These are phyloP conservation scores for Salisapilia sapeloensis DNA, from an alignment of 352 stramenopile genomes.

Conservation along the genomic window DNA sequence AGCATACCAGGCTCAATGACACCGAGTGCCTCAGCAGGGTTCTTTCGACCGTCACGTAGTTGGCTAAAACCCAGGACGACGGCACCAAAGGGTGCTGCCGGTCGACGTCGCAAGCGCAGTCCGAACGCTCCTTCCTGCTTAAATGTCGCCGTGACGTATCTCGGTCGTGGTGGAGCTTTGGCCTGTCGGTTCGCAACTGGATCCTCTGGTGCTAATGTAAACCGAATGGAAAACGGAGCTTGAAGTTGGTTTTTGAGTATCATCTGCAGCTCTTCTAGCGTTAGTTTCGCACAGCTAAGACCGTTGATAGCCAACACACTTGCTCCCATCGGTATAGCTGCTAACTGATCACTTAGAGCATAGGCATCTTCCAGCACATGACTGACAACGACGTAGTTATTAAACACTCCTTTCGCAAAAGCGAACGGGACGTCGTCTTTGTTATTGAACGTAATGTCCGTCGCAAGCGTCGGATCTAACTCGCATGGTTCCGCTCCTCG, in stretches of 20 bases:
- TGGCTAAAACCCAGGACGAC: conserved; percentile 64
- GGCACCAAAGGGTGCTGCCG: conserved; percentile 37
- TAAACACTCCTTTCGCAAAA: conserved; percentile 51
- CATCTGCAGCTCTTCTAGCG: conserved; percentile 33
- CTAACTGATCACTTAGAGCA: conserved; percentile 13
- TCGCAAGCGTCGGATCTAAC: too few species aligned
- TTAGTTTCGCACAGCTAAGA: conserved; percentile 52
- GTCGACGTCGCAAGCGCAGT: conserved; percentile 53
- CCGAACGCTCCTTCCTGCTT: conserved; percentile 58
- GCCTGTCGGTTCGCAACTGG: conserved; percentile 25
- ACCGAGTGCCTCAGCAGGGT: conserved; percentile 37
- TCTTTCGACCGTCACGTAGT: conserved; percentile 26
- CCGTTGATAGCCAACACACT: conserved; percentile 63
- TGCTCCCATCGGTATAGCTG: conserved; percentile 29
- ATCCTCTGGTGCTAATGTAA: conserved; percentile 48
- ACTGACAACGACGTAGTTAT: conserved; percentile 49
- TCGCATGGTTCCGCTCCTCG: conserved; percentile 56
- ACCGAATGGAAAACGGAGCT: conserved; percentile 39
- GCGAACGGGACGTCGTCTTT: conserved; percentile 31
- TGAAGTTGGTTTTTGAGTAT: conserved; percentile 36
- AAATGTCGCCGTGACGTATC: conserved; percentile 46
- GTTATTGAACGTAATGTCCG: conserved; percentile 42
- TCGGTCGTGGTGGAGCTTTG: conserved; percentile 23
- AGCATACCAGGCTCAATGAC: conserved; percentile 59
- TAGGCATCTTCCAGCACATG: conserved; percentile 18